A percentile compares a stretch with the other conserved stretches of the same genome.
phyloP scores from a whole-genome alignment of 2,329 filamentous ascomycete species.

The Mycosphaerella arachidis region DNA sequence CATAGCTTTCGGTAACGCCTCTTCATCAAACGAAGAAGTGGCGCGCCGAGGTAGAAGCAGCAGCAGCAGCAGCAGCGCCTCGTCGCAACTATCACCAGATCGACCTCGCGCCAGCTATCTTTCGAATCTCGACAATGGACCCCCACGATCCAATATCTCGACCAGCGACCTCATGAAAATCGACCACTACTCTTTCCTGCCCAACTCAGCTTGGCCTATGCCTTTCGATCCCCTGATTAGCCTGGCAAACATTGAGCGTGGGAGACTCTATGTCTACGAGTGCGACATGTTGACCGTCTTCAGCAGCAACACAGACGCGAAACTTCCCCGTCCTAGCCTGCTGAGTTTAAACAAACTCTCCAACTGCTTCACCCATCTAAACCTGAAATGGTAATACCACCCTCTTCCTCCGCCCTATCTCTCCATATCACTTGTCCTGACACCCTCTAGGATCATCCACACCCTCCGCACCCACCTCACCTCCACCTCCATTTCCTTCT shows the following conservation, averaged over 20 bases:
- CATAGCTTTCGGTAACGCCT: neutral
- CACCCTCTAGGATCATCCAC: conserved; percentile 11
- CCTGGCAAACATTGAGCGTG: conserved; percentile 18
- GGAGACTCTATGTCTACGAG: conserved; percentile 13
- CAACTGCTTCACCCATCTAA: conserved; percentile 10
- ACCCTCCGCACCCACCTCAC: conserved; percentile 17
- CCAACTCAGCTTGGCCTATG: conserved; percentile 18
- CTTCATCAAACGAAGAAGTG: no score
- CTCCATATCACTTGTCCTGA: no score
- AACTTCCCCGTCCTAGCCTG: neutral
- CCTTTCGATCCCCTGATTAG: conserved; percentile 23
- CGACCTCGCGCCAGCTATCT: conserved; percentile 6
- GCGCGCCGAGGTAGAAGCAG: no score
- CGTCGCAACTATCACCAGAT: neutral
- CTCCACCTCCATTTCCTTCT: conserved; percentile 13
- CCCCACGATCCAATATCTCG: neutral
- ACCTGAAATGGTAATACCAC: neutral
- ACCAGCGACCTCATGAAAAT: conserved; percentile 5
- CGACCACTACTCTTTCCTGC: conserved; percentile 7
- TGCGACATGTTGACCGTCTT: conserved; percentile 15
- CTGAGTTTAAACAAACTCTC: neutral
- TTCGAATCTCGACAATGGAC: neutral
- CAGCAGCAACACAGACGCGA: conserved; percentile 4
- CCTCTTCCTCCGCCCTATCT: no score
- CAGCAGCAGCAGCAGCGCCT: neutral